These are phyloP conservation scores for Asterophora lycoperdoides DNA, from an alignment of 768 basidiomycete species.

Conservation along the genomic window DNA sequence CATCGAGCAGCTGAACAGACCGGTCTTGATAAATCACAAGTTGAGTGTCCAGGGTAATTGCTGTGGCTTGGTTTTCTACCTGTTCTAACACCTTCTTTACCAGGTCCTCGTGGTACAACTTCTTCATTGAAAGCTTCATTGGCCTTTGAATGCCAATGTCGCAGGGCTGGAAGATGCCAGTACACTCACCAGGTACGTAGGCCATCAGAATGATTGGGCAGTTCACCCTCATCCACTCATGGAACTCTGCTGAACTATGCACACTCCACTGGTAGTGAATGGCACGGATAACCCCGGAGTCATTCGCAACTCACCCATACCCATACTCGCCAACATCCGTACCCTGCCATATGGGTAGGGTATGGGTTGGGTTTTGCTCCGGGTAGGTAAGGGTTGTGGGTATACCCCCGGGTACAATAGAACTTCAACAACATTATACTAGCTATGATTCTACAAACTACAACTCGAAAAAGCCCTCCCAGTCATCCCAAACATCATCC, in stretches of 20 bases:
- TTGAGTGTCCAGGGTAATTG: too few relatives aligned
- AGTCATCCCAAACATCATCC: too few relatives aligned
- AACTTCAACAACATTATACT: neutral
- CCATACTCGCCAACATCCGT: too few relatives aligned
- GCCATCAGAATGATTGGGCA: neutral
- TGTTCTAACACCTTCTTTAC: neutral
- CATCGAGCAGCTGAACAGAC: too few relatives aligned
- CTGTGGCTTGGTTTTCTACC: too few relatives aligned
- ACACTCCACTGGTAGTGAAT: too few relatives aligned
- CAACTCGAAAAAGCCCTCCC: too few relatives aligned
- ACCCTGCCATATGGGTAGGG: neutral
- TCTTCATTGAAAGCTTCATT: neutral
- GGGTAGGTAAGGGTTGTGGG: neutral
- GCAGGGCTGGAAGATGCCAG: neutral
- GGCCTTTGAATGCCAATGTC: neutral
- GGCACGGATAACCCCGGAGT: too few relatives aligned
- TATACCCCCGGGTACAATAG: neutral
- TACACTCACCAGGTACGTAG: neutral
- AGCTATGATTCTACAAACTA: too few relatives aligned
- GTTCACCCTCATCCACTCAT: neutral
- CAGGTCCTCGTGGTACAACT: neutral
- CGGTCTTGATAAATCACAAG: too few relatives aligned
- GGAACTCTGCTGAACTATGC: neutral
- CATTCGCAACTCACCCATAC: conserved; percentile 4
- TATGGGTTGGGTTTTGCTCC: conserved; percentile 1